Base-by-base conservation (phyloP, 2,329 filamentous ascomycete species). In the Alternaria dauci region DNA sequence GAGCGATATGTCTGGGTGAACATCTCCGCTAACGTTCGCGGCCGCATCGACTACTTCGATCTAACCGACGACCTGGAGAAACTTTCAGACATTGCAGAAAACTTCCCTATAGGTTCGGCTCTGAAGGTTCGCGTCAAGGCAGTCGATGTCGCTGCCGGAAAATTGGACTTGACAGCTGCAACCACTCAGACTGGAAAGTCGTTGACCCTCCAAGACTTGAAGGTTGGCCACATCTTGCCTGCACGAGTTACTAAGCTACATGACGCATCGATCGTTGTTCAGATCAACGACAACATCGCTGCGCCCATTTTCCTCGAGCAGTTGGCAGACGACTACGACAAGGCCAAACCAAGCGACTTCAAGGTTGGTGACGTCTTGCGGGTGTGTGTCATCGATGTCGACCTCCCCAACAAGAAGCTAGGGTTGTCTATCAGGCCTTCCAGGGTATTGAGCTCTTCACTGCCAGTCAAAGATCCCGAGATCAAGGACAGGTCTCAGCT, bases 71-170 rank as follows among this genome's bases (percentile, higher is more conserved):
- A 98, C 76, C 81, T 96, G 47, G 91, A 93, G 8, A 85, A 91
- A 55, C 82, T 97, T 36, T 87, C 89, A 32, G 87, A 97, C 70
- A 81, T 97, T 3, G 85, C 88, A 48, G 85, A 87, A 64, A 91
- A 92, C 78, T 98, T 96, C 78, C 94, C 95, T 0, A 79, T 97
- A 39, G 95, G 95, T n/a, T 95, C 91, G 46, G 95, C 93, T 5
- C 80, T 99, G 44, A 90, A 88, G 75, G 92, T 94, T 11, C 89
- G 89, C 26, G 93, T 97, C 20, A 88, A 91, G 55, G 84, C 85
- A 3, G 87, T 97, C 4, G 89, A 98, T 75, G 78, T 85, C 32
- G 83, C 87, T 30, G 91, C 90, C 70, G 91, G 90, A 58, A 90
- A 88, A 52, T 85, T 99, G 28, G 93, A 98, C 76, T 85, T 99